Evolutionary conservation across 2,329 filamentous ascomycete species (phyloP), one percentile per base, ranked within the genome.

Genomic region (Macrophomina pseudophaseolina): DNA sequence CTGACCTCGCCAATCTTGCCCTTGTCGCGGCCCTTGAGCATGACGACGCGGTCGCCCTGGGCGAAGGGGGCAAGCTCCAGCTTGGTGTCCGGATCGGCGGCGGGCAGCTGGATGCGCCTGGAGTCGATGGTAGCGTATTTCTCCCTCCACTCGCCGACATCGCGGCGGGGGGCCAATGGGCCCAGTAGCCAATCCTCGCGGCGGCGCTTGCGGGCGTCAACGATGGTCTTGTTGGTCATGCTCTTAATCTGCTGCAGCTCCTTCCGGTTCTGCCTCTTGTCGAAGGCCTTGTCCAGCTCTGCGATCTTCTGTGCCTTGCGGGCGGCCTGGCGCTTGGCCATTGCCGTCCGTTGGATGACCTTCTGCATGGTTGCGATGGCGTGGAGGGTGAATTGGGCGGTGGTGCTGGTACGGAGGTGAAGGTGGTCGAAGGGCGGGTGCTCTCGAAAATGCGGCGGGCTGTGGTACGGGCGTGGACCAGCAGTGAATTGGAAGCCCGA

Each of bases 171-270:
- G 3, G 93, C 90, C 70, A 97, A 76, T 8, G 91, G 86, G 0
- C 94, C 94, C 70, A 93, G 80, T 69, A 90, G 82, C 88, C 91
- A 97, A 77, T 94, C 90, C 76, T 97, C 91, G 68, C 85, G 86
- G 64, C 91, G 86, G 59, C 85, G 83, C 70, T 81, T 75, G 65
- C 87, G 85, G 51, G 87, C 87, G 16, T 75, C 73, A 69, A 80
- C 80, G 68, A 85, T 80, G 76, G 66, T 79, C 77, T 66, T 79
- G 77, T 49, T 56, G 42, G 35, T 28, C 48, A 32, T 4, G n/a
- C 14, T 69, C 46, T 67, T 46, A 42, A 60, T 44, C 30, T 46
- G 33, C 35, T 52, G 58, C 6, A 52, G 58, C 48, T 68, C 48
- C 11, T 66, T 54, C 54, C 49, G 46, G 67, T 82, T 78, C 69